phyloP scores from a whole-genome alignment of 2,329 filamentous ascomycete species.

The Immersiporthe knoxdaviesiana region DNA sequence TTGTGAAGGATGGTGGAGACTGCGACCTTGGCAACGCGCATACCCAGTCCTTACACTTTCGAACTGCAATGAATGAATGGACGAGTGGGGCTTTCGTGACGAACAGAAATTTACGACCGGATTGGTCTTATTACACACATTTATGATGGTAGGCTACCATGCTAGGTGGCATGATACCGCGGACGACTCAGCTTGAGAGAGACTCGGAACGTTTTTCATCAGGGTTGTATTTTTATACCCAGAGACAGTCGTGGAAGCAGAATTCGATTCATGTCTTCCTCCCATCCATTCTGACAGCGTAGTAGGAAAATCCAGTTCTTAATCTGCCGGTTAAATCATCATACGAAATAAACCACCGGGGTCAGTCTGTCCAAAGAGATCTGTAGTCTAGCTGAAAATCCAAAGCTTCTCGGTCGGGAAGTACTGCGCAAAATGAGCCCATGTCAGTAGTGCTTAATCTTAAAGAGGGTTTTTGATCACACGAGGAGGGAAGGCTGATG shows the following conservation, averaged over 20 bases:
- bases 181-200: neutral
- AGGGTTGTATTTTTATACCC: conserved; percentile 30
- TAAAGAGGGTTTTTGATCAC: neutral
- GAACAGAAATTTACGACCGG: neutral
- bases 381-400: conserved; percentile 55
- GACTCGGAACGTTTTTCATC: conserved; percentile 15
- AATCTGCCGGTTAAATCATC: neutral
- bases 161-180: conserved; percentile 15
- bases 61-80: neutral
- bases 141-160: conserved; percentile 12
- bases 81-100: neutral
- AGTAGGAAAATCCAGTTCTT: neutral
- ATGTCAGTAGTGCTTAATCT: conserved; percentile 1
- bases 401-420: conserved; percentile 59
- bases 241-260: conserved; percentile 6
- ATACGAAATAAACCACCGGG: neutral
- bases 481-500: conserved; percentile 1
- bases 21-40: neutral
- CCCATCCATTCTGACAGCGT: conserved; percentile 7
- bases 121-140: neutral
- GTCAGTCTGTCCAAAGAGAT: neutral
- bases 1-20: neutral
- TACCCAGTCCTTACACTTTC: neutral
- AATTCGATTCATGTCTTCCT: neutral
- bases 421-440: conserved; percentile 46